phyloP scores from a whole-genome alignment of 257 asterid species.

The Linderniella brevidens region DNA sequence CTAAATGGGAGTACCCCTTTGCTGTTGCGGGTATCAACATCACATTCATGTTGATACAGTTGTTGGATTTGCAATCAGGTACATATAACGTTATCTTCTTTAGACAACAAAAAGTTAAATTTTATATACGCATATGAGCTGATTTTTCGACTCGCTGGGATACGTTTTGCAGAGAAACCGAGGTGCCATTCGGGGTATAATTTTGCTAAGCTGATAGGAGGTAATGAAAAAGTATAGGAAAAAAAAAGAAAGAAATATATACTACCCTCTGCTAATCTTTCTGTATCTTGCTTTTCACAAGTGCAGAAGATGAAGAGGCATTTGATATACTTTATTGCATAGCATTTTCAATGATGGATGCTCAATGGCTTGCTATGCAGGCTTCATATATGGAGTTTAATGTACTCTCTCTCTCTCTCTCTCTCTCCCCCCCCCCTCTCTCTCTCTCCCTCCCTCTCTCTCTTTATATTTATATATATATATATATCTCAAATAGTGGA shows the following conservation, averaged over 20 bases:
- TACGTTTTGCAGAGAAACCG: constrained; percentile 57
- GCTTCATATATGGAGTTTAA: constrained; percentile 97
- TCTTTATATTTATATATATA: background rate
- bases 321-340: constrained; percentile 72
- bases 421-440: background rate
- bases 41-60: constrained; percentile 78
- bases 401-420: constrained; percentile 25
- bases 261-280: too few relatives aligned
- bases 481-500: too few relatives aligned
- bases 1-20: constrained; percentile 92
- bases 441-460: background rate
- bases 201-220: constrained; percentile 59
- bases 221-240: constrained; percentile 14
- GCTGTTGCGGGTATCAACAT: constrained; percentile 88
- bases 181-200: constrained; percentile 59
- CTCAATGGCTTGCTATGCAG: constrained; percentile 96
- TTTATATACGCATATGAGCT: background rate
- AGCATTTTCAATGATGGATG: constrained; percentile 84
- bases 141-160: background rate
- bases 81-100: background rate
- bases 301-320: constrained; percentile 66
- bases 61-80: constrained; percentile 84
- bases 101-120: background rate
- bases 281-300: background rate
- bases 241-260: too few relatives aligned